phyloP scores from a whole-genome alignment of 2,329 filamentous ascomycete genomes.

The Phyllosticta citriasiana region DNA sequence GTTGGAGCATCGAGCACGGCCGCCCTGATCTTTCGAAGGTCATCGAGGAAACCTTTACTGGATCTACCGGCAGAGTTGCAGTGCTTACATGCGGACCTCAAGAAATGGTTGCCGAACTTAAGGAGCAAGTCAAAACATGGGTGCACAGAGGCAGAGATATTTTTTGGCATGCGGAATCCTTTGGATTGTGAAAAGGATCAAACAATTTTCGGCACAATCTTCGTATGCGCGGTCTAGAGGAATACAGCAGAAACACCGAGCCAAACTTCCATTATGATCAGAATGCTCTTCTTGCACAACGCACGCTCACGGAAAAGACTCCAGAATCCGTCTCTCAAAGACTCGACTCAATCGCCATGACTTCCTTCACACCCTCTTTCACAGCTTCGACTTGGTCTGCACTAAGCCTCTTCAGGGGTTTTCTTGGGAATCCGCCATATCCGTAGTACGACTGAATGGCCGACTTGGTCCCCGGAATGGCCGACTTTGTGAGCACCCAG shows the following conservation, averaged over 20 bases:
- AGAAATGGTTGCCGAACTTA: not conserved
- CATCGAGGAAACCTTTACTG: slow-evolving; percentile 3
- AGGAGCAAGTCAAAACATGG: not conserved
- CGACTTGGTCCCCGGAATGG: slow-evolving; percentile 78
- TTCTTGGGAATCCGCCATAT: slow-evolving; percentile 67
- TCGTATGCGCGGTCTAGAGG: not conserved
- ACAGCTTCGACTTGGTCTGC: slow-evolving; percentile 41
- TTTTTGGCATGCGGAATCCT: slow-evolving; percentile 8
- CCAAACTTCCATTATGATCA: not conserved
- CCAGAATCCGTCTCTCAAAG: slow-evolving; percentile 18
- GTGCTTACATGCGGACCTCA: slow-evolving; percentile 5
- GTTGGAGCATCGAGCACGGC: not conserved
- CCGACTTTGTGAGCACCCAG: slow-evolving; percentile 73
- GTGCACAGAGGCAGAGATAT: not conserved
- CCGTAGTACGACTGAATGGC: slow-evolving; percentile 72
- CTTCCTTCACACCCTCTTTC: slow-evolving; percentile 40
- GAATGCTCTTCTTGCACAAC: not conserved
- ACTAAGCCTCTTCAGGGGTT: slow-evolving; percentile 58
- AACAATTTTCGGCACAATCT: not conserved
- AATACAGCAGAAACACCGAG: not conserved
- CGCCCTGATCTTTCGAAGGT: not conserved
- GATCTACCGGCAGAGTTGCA: not conserved
- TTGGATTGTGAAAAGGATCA: not conserved
- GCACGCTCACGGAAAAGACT: not conserved
- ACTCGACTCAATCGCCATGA: slow-evolving; percentile 53